Evolutionary conservation across 345 rosid genomes (phyloP), one percentile per base, ranked within the genome.

Genomic region (Eutrema heterophyllum): DNA sequence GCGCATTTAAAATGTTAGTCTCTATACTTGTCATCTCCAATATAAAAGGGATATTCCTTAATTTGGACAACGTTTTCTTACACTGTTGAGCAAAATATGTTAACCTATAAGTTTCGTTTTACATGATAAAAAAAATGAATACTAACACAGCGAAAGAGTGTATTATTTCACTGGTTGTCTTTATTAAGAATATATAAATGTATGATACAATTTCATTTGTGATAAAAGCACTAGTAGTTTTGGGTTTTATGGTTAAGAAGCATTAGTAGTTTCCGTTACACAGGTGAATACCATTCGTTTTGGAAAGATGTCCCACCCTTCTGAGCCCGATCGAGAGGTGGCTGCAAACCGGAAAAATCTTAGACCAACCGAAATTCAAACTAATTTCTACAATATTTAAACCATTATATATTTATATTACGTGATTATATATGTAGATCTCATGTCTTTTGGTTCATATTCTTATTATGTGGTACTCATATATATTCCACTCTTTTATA

Each of bases 1-100:
- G 44, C 70, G 70, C 79, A 76, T 62, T 62, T 36, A 56, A 11
- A 62, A 53, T 76, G 70, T 68, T 76, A 69, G 38, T 62, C 79
- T 62, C 79, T 46, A 68, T 62, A 69, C 69, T 62, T 62, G 70
- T 8, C 74, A 62, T 62, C 58, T 62, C 51, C 79, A 54, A 35
- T 68, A 62, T 24, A 53, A 69, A 69, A 61, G 44, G 38, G 58
- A 14, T 53, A 46, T 32, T 53, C 30, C 74, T 40, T 62, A 35
- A 15, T 62, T 21, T 54, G 68, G 68, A 40, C 9, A 26, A 8
- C 15, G 9, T 54, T 60, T 61, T 67, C 30, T 1, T 51, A 51
- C 9, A 51, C 12, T 41, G 40, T 43, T 44, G 15, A 67, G n/a
- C 6, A 51, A 24, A 50, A 61, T 51, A 26, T 40, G 38, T 48